Evolutionary conservation across 2,329 filamentous ascomycete species (phyloP), one percentile per base, ranked within the genome.

Genomic region (Cercospora zeae-maydis): DNA sequence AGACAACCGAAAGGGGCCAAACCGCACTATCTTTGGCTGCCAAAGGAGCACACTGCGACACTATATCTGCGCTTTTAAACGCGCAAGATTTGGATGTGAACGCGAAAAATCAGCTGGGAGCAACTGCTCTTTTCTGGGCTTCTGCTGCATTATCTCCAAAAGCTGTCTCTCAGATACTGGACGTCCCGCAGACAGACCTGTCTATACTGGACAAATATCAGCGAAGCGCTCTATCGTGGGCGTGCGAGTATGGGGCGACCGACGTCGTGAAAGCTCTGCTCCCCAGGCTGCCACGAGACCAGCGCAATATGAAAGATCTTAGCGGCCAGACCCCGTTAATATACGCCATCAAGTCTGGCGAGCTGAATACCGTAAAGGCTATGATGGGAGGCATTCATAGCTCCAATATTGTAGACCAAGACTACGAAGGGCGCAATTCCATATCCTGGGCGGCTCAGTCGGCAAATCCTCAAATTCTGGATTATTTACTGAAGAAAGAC

Each of bases 361-460:
- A 53, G 27, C 49, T 53, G 27, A 16, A 31, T 31, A 53, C 49
- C n/a, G 49, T 53, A 33, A 53, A 53, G 49, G 33, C 49, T 53
- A 16, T 53, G 8, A 27, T 53, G 19, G 49, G 11, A 33, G 33
- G 49, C n/a, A 16, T 53, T 31, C n/a, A 53, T 33, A 53, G 49
- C 27, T 27, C 49, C 27, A 53, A 31, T 31, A 53, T 53, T n/a
- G n/a, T 13, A 31, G 49, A 53, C 19, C 49, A 53, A 31, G 49
- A 53, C 33, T 33, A 16, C n/a, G 27, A 53, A 27, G 49, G 49
- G n/a, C 49, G 49, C 19, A 53, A 53, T 53, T 27, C 49, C 19
- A 33, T 53, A 30, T 53, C 49, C 33, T 53, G 49, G 49, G 49
- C 49, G 49, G 49, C 49, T 53, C 49, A 53, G 27, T 53, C 49